These are phyloP conservation scores for Phytophthora niederhauseri DNA, from an alignment of 352 stramenopile species.

Conservation along the genomic window DNA sequence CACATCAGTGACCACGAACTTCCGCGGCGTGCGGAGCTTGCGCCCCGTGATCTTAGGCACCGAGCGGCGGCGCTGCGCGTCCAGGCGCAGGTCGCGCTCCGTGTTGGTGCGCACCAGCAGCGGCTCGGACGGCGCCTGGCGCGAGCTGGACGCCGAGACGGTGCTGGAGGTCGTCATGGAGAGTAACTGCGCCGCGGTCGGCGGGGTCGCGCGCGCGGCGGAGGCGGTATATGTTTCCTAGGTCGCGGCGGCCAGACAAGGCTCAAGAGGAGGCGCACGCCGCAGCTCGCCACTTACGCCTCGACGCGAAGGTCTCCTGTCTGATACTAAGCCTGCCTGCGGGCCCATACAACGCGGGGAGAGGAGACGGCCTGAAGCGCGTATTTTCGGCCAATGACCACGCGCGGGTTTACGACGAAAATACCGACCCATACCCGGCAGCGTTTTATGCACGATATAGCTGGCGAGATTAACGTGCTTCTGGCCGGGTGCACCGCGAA, in stretches of 20 bases:
- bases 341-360: constrained; percentile 30
- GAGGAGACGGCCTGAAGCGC: constrained; percentile 8
- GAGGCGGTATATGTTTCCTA: constrained; percentile 20
- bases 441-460: constrained; percentile 9
- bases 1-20: constrained; percentile 79
- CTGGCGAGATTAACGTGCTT: not conserved
- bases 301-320: constrained; percentile 33
- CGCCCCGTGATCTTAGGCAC: constrained; percentile 63
- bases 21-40: constrained; percentile 57
- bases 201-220: not conserved
- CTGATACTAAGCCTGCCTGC: constrained; percentile 34
- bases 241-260: not conserved
- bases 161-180: constrained; percentile 40
- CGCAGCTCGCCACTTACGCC: constrained; percentile 16
- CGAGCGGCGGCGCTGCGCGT: constrained; percentile 30
- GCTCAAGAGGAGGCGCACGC: not conserved
- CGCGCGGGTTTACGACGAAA: constrained; percentile 6
- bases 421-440: constrained; percentile 1
- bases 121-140: constrained; percentile 7
- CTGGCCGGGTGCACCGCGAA: constrained; percentile 4
- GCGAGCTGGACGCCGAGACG: constrained; percentile 19
- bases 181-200: constrained; percentile 11
- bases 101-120: constrained; percentile 13
- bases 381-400: not conserved
- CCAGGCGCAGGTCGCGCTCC: constrained; percentile 25